A percentile compares a stretch with the other conserved stretches of the same genome.
phyloP scores from a whole-genome alignment of 75 land plant species.

The Sequoia sempervirens region DNA sequence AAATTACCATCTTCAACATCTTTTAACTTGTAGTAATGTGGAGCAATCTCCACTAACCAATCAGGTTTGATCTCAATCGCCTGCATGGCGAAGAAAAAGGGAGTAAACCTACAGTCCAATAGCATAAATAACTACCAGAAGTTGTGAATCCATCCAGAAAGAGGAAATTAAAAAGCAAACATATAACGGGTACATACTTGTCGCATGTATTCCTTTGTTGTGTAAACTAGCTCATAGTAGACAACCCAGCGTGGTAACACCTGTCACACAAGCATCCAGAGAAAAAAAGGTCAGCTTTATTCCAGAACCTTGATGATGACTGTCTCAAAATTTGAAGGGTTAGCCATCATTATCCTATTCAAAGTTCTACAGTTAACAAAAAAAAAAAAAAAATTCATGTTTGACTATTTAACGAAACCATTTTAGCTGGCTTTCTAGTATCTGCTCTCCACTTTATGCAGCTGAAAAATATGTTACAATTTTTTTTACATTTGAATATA shows the following conservation, averaged over 20 bases:
- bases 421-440: not conserved
- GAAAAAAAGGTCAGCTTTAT: not conserved
- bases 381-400: no score
- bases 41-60: slow-evolving; percentile 96
- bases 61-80: slow-evolving; percentile 91
- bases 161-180: not conserved
- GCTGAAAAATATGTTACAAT: not conserved
- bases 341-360: not conserved
- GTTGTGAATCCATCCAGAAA: not conserved
- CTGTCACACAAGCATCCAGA: slow-evolving; percentile 23
- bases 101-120: not conserved
- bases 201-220: slow-evolving; percentile 97
- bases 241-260: slow-evolving; percentile 90
- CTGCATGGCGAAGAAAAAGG: slow-evolving; percentile 24
- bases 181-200: slow-evolving; percentile 42
- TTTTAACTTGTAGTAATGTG: slow-evolving; percentile 89
- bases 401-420: not conserved
- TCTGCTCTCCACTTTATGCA: not conserved
- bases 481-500: not conserved
- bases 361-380: not conserved
- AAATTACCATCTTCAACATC: slow-evolving; percentile 86
- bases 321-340: not conserved
- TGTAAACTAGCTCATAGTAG: slow-evolving; percentile 88
- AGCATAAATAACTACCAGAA: not conserved
- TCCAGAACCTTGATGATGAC: not conserved